Conservation (phyloP, 257 asterid genomes). For the Scutellaria barbata region DNA sequence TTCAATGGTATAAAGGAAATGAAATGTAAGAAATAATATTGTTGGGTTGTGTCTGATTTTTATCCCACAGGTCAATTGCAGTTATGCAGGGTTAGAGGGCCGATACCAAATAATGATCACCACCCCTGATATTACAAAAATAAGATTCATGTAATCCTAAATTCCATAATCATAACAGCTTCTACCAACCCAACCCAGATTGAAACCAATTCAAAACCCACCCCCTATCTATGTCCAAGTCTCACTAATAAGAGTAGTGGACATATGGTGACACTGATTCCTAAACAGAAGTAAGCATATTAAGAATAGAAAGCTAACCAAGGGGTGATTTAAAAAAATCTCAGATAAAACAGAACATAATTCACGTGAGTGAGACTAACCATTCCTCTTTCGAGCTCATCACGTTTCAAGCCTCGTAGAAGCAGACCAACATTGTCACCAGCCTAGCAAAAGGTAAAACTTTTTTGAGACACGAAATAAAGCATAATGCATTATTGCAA, state of each 20-base stretch:
- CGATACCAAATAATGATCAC: too few relatives aligned
- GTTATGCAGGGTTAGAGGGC: too few relatives aligned
- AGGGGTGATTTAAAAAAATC: neutral
- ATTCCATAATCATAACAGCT: too few relatives aligned
- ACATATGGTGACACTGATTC: too few relatives aligned
- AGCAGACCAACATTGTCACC: conserved; percentile 99
- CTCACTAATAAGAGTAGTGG: too few relatives aligned
- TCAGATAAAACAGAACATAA: conserved; percentile 11
- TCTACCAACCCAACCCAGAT: neutral
- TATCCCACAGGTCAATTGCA: too few relatives aligned
- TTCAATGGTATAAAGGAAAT: too few relatives aligned
- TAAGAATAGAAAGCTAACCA: conserved; percentile 8
- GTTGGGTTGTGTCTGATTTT: too few relatives aligned
- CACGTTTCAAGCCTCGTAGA: conserved; percentile 94
- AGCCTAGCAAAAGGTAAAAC: conserved; percentile 59
- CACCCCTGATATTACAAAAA: too few relatives aligned
- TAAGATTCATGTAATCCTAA: too few relatives aligned
- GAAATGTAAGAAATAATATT: too few relatives aligned
- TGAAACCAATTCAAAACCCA: neutral
- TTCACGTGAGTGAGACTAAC: conserved; percentile 50
- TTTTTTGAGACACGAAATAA: conserved; percentile 11
- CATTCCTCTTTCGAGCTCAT: conserved; percentile 89
- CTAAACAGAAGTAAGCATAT: neutral
- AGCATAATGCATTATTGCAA: neutral
- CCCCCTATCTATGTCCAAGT: too few relatives aligned